phyloP scores from a whole-genome alignment of 208 protist genomes.

The Acanthamoeba sp. region DNA sequence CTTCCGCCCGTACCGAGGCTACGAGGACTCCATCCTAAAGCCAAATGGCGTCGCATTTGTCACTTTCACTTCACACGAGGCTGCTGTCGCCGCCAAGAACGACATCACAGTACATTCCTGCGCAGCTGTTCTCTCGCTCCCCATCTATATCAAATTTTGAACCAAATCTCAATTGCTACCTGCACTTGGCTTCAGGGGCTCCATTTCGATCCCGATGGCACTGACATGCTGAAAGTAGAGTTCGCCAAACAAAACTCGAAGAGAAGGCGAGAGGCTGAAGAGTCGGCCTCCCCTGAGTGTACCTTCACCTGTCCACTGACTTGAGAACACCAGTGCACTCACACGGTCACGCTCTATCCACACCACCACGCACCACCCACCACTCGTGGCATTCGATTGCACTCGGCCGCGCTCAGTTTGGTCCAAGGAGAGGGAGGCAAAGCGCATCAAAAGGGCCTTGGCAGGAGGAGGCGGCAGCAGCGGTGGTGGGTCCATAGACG shows the following conservation, averaged over 20 bases:
- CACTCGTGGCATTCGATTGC: background rate
- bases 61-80: conserved; percentile 35
- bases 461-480: background rate
- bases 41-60: conserved; percentile 50
- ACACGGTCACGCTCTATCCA: no score
- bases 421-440: conserved; percentile 43
- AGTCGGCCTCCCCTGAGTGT: conserved; percentile 45
- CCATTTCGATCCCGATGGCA: conserved; percentile 47
- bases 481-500: background rate
- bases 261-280: conserved; percentile 37
- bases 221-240: conserved; percentile 36
- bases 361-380: no score
- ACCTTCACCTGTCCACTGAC: background rate
- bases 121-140: background rate
- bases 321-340: no score
- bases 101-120: background rate
- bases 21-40: conserved; percentile 69
- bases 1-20: conserved; percentile 54
- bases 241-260: conserved; percentile 69
- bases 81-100: conserved; percentile 15
- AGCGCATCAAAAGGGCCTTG: conserved; percentile 46
- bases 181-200: background rate
- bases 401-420: background rate
- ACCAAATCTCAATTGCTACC: background rate
- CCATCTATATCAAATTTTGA: no score